phyloP scores from a whole-genome alignment of 345 rosid species.

The Trapa incisa region DNA sequence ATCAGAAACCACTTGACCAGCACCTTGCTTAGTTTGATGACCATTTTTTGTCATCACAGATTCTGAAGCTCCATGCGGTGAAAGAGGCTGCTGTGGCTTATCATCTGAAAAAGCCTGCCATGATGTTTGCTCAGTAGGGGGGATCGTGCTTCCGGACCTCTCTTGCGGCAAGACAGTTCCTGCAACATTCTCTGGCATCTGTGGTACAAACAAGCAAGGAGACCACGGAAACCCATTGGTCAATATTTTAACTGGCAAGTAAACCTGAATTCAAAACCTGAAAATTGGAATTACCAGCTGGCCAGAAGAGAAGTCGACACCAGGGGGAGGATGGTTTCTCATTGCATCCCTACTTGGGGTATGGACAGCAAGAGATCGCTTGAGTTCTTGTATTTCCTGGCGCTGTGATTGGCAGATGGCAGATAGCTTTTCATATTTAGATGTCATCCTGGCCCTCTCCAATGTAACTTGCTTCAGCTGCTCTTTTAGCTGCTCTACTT shows the following conservation, averaged over 20 bases:
- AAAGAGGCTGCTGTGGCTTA: slow-evolving; percentile 28
- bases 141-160: slow-evolving; percentile 32
- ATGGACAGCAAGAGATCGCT: slow-evolving; percentile 56
- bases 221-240: slow-evolving; percentile 14
- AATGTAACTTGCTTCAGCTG: slow-evolving; percentile 54
- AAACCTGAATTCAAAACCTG: not conserved
- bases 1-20: slow-evolving; percentile 28
- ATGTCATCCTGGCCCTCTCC: slow-evolving; percentile 72
- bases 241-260: not conserved
- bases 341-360: slow-evolving; percentile 35
- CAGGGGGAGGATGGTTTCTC: slow-evolving; percentile 34
- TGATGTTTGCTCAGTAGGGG: slow-evolving; percentile 36
- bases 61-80: slow-evolving; percentile 25
- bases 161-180: slow-evolving; percentile 21
- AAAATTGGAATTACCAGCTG: slow-evolving; percentile 15
- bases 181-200: slow-evolving; percentile 6
- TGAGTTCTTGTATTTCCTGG: slow-evolving; percentile 92
- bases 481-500: slow-evolving; percentile 62
- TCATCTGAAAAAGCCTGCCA: slow-evolving; percentile 81
- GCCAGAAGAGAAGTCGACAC: slow-evolving; percentile 24
- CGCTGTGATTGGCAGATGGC: slow-evolving; percentile 93
- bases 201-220: not conserved
- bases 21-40: slow-evolving; percentile 33
- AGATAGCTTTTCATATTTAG: slow-evolving; percentile 81
- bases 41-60: slow-evolving; percentile 44